Evolutionary conservation across 2,329 filamentous ascomycete genomes (phyloP).

Genomic region (Fusarium heterosporum): DNA sequence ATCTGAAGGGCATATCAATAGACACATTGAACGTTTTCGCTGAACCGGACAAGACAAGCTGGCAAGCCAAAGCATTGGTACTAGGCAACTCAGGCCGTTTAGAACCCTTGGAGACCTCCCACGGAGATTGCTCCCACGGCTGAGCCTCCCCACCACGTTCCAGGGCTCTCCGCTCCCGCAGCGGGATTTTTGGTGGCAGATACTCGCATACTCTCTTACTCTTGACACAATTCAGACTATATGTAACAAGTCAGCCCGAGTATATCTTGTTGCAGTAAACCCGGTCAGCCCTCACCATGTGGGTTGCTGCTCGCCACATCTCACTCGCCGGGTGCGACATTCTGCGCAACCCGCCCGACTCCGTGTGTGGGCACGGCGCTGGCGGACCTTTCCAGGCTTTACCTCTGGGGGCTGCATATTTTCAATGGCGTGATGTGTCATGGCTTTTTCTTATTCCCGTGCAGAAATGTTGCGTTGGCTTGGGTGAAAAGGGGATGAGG

Average conservation of each 20-base stretch:
- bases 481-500: not conserved
- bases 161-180: constrained; percentile 17
- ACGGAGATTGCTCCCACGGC: constrained; percentile 6
- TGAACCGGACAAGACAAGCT: constrained; percentile 7
- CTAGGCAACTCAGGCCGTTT: not conserved
- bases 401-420: not conserved
- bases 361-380: constrained; percentile 19
- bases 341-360: constrained; percentile 20
- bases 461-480: not conserved
- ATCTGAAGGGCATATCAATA: constrained; percentile 20
- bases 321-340: constrained; percentile 16
- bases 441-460: not conserved
- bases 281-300: constrained; percentile 7
- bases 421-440: not conserved
- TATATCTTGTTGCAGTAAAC: no score
- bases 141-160: constrained; percentile 10
- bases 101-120: not conserved
- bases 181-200: constrained; percentile 10
- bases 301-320: constrained; percentile 25
- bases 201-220: constrained; percentile 7
- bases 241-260: not conserved
- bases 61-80: not conserved
- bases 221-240: constrained; percentile 15
- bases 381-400: not conserved
- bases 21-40: not conserved